Evolutionary conservation across 345 rosid genomes (phyloP), one percentile per base, ranked within the genome.

Genomic region (Citrus cavaleriei): DNA sequence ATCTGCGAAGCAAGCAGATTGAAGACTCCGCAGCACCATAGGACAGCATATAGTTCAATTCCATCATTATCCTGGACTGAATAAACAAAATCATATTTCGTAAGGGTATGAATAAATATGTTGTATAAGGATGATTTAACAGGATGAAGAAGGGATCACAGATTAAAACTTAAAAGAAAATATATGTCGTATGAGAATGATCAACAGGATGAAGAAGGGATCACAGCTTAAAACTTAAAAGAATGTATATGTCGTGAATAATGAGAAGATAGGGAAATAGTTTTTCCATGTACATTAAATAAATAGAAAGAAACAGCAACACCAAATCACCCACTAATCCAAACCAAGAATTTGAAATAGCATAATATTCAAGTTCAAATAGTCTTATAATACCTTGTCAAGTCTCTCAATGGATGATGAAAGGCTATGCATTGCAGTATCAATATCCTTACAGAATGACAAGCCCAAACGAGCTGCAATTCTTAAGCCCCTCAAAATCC

Each of bases 1-100:
- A 92, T 88, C 88, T 94, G 86, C 68, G 89, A 64, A 96, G 97
- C 88, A 96, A 88, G 76, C 73, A 76, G 75, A 96, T 84, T 73
- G 99, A 91, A 60, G 91, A 85, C 75, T 80, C 87, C 66, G 98
- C 95, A 84, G 98, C 97, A 86, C 99, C 98, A 85, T 94, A 96
- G 4, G 93, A 90, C 73, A 94, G 84, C 98, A 96, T 91, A 88
- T 93, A 91, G 86, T 96, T 91, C 70, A 94, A 24, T 77, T 96
- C 99, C 99, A 96, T 51, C 90, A 91, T 84, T 85, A 94, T 42
- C 82, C 98, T 90, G 84, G 69, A 62, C 99, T 96, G 92, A 82
- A 82, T 72, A 78, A 79, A 81, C 61, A 83, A 64, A 59, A 60
- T 74, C 38, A 80, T 27, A 34, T 10, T 78, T 68, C 59, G 13